A percentile compares a stretch with the other conserved stretches of the same genome.
phyloP scores from a whole-genome alignment of 306 rosid species.

The Spatholobus suberectus region DNA sequence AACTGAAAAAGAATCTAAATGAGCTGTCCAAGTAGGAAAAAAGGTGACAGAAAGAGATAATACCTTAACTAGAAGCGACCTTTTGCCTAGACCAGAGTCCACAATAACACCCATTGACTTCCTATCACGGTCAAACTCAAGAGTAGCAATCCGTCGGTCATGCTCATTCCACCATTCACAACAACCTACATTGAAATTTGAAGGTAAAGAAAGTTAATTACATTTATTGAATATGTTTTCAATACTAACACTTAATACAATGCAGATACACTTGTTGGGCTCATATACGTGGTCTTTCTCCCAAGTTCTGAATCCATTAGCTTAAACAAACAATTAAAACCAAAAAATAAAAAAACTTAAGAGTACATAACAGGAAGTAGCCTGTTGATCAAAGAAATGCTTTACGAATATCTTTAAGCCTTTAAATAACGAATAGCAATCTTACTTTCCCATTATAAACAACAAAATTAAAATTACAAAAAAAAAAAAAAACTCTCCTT shows the following conservation, averaged over 20 bases:
- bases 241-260: not conserved
- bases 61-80: conserved; percentile 83
- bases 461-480: not conserved
- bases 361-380: conserved; percentile 6
- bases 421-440: not conserved
- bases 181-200: conserved; percentile 57
- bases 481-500: not conserved
- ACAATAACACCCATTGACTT: conserved; percentile 91
- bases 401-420: conserved; percentile 2
- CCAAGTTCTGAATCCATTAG: not conserved
- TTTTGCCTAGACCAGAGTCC: conserved; percentile 58
- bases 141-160: conserved; percentile 78
- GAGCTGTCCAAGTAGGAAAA: not conserved
- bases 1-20: not conserved
- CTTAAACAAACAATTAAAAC: not conserved
- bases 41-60: not conserved
- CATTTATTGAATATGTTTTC: not conserved
- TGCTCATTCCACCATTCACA: conserved; percentile 69
- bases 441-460: not conserved
- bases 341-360: not conserved
- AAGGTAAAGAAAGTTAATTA: conserved; percentile 17
- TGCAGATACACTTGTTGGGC: not conserved
- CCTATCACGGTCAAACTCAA: conserved; percentile 90
- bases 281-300: conserved; percentile 4
- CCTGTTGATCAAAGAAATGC: not conserved